Evolutionary conservation across 2,329 filamentous ascomycete species (phyloP).

Genomic region (Pezicula rhizophila): DNA sequence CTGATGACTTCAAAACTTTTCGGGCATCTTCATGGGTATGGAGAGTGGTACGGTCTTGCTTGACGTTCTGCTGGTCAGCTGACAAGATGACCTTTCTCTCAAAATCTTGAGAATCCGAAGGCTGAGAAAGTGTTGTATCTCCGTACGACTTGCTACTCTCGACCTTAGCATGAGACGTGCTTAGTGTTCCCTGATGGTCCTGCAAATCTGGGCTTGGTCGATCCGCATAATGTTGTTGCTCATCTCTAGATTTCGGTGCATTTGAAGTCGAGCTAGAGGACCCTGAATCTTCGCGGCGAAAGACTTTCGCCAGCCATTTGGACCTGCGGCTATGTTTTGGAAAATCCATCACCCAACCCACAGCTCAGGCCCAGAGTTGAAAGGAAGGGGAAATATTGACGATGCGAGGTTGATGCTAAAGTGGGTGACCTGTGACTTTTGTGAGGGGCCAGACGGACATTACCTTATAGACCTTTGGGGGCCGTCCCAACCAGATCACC

Average conservation of each 20-base stretch:
- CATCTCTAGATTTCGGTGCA: neutral
- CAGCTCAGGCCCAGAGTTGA: neutral
- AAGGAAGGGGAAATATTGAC: neutral
- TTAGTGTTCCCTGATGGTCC: neutral
- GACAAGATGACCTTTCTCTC: too few relatives aligned
- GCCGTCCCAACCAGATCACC: too few relatives aligned
- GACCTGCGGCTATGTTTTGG: neutral
- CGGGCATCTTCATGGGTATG: too few relatives aligned
- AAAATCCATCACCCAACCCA: neutral
- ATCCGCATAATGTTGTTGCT: neutral
- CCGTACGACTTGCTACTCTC: neutral
- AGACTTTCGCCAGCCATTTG: conserved; percentile 4
- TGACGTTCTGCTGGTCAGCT: too few relatives aligned
- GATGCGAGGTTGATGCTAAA: neutral
- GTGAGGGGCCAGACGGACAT: too few relatives aligned
- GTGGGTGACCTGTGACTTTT: too few relatives aligned
- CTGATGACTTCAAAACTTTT: too few relatives aligned
- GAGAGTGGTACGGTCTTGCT: too few relatives aligned
- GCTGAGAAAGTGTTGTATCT: neutral
- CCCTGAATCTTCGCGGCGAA: neutral
- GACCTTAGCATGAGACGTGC: neutral
- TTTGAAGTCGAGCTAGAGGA: neutral
- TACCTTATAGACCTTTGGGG: too few relatives aligned
- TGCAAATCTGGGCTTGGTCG: neutral
- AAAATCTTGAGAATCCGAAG: neutral